Evolutionary conservation across 768 basidiomycete species (phyloP).

Genomic region (Termitomyces sp.): DNA sequence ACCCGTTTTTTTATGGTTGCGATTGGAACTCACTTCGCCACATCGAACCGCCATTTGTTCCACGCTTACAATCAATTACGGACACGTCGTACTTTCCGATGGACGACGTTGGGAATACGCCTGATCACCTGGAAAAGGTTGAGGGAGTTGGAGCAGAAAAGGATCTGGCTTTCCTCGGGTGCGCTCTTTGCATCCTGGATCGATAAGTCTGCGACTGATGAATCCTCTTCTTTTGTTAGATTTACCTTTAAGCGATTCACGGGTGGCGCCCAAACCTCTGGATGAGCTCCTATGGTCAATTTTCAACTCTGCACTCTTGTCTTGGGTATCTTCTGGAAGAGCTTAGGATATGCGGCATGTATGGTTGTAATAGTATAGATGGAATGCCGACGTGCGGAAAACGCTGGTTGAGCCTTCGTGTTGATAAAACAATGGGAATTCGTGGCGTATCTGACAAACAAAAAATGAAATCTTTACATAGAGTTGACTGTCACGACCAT

Average conservation of each 20-base stretch:
- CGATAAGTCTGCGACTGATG: neutral
- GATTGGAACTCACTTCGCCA: constrained; percentile 90
- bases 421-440: neutral
- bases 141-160: constrained; percentile 62
- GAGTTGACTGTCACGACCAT: neutral
- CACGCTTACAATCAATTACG: constrained; percentile 84
- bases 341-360: neutral
- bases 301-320: neutral
- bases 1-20: constrained; percentile 93
- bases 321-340: neutral
- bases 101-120: constrained; percentile 76
- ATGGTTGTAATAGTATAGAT: neutral
- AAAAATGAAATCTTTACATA: neutral
- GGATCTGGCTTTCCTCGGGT: constrained; percentile 65
- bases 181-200: constrained; percentile 12
- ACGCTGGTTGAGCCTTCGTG: no score
- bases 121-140: constrained; percentile 52
- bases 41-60: constrained; percentile 95
- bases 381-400: neutral
- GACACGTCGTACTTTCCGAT: constrained; percentile 97
- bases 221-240: constrained; percentile 28
- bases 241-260: constrained; percentile 82
- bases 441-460: no score
- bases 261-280: constrained; percentile 24
- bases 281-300: constrained; percentile 2